These are phyloP conservation scores for Bolboschoenoplectus hybrid DNA, from an alignment of 202 grass and related monocot species.

Conservation along the genomic window DNA sequence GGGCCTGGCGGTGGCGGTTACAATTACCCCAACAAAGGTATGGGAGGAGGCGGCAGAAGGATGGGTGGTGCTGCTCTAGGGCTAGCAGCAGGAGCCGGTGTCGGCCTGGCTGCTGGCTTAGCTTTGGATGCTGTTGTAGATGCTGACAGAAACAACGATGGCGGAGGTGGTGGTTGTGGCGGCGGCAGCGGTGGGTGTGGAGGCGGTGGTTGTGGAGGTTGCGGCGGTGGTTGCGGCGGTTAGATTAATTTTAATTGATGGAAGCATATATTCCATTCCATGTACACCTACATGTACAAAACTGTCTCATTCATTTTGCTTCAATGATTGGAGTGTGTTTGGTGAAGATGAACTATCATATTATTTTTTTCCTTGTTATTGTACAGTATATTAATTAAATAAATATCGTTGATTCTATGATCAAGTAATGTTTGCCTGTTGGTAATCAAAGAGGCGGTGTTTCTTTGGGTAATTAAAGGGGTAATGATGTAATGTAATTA, in stretches of 20 bases:
- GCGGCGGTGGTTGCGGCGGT: constrained; percentile 24
- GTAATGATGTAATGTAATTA: background rate
- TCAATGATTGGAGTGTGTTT: background rate
- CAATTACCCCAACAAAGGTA: background rate
- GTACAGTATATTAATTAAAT: background rate
- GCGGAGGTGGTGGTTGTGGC: background rate
- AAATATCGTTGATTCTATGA: background rate
- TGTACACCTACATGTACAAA: background rate
- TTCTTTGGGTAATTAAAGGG: background rate
- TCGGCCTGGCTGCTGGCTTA: constrained; percentile 7
- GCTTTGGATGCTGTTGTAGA: background rate
- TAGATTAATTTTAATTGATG: background rate
- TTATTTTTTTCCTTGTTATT: background rate
- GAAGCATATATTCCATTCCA: background rate
- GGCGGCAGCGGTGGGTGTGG: background rate
- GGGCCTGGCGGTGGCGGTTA: background rate
- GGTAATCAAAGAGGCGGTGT: background rate
- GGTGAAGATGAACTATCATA: background rate
- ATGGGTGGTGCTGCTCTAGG: constrained; percentile 30
- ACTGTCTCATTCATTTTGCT: background rate
- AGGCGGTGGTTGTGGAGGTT: background rate
- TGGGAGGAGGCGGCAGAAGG: background rate
- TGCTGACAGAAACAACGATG: background rate
- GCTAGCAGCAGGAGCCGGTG: constrained; percentile 13
- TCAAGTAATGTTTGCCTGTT: background rate